Conservation (phyloP, 2,329 filamentous ascomycete species). For the Eutypa lata region DNA sequence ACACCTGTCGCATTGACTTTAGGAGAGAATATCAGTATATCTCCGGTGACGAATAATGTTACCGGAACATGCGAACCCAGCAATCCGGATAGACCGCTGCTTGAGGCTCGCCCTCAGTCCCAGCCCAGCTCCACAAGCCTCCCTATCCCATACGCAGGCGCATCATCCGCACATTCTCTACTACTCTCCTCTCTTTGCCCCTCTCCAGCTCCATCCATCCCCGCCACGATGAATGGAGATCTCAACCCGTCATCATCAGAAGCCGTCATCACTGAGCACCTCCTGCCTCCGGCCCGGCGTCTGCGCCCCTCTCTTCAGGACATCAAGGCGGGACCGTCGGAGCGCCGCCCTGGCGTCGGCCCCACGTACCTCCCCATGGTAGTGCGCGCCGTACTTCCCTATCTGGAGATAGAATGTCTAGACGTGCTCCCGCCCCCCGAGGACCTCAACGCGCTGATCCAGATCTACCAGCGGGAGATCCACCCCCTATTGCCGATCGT, state of each 20-base stretch:
- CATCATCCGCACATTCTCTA: conserved; percentile 7
- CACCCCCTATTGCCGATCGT: conserved; percentile 11
- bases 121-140: no score
- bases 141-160: conserved; percentile 4
- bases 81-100: no score
- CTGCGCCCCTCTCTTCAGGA: conserved; percentile 11
- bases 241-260: no score
- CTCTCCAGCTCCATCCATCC: no score
- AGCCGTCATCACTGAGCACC: no score
- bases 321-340: conserved; percentile 8
- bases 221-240: no score
- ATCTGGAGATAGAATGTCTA: conserved; percentile 12
- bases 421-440: conserved; percentile 4
- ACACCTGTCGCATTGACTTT: no score
- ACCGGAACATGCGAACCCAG: no score
- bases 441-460: conserved; percentile 6
- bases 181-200: conserved; percentile 1
- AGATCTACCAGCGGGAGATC: conserved; percentile 9
- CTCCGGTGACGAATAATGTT: no score
- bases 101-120: no score
- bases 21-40: no score
- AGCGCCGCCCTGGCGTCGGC: conserved; percentile 6
- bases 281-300: conserved; percentile 5
- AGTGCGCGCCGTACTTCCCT: conserved; percentile 10
- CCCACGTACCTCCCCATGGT: conserved; percentile 7